Percentiles rank a stretch among this genome's conserved stretches.
Conservation (phyloP, 495 filamentous ascomycete species). For the Neurospora tetrasperma region DNA sequence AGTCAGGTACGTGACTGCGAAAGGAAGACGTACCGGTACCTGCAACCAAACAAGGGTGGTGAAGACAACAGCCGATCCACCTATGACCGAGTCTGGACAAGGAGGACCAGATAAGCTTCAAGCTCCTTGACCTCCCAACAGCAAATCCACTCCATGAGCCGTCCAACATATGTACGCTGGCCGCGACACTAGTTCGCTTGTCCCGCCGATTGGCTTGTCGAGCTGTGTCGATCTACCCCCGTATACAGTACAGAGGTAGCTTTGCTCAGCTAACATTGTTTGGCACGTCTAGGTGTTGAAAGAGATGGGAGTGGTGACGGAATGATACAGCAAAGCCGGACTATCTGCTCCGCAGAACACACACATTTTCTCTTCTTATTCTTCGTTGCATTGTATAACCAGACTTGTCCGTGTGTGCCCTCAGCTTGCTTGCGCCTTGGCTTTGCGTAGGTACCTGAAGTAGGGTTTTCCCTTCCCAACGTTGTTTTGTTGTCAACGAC, state of each 20-base stretch:
- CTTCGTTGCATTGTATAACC: background rate
- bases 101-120: background rate
- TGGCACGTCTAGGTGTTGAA: background rate
- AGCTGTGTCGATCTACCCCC: background rate
- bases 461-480: background rate
- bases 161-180: background rate
- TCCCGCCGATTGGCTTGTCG: background rate
- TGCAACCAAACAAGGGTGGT: background rate
- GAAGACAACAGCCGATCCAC: background rate
- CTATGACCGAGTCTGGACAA: background rate
- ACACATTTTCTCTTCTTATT: background rate
- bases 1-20: background rate
- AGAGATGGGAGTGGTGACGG: background rate
- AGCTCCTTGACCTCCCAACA: background rate
- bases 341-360: background rate
- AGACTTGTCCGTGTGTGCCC: background rate
- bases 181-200: background rate
- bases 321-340: background rate
- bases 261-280: background rate
- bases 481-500: background rate
- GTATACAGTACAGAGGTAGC: background rate
- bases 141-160: background rate
- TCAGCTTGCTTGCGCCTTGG: background rate
- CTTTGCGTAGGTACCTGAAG: background rate
- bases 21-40: background rate